Base-by-base conservation (phyloP, 2,329 filamentous ascomycete genomes). In the Myriosclerotinia duriaeana region DNA sequence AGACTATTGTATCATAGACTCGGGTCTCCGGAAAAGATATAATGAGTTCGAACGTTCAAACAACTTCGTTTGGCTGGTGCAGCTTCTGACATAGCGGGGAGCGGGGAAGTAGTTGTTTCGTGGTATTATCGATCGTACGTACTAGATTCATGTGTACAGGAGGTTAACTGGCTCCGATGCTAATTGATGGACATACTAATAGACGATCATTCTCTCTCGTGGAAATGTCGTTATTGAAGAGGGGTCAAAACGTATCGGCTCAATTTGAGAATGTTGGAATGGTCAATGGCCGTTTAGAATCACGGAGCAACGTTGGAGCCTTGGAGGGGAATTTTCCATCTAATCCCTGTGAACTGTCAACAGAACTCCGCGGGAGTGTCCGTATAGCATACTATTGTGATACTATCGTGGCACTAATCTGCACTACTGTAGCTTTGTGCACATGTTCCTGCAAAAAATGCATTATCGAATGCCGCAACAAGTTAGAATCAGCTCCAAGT, bases 361-460 rank as follows among this genome's bases (percentile, higher is more conserved):
- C 42, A 5, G 17, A 30, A 46, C 40, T 58, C 22, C 40, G 46
- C 26, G 17, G 55, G 22, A 44, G 26, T 17, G 40, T 46, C 54
- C 54, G 38, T 44, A 58, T 34, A 15, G 22, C 30, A 38, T 22
- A n/a, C 38, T 30, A 58, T 20, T 5, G 12, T 44, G 22, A 9
- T 44, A 30, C 38, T 58, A 58, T 44, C 22, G 5, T 30, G 17
- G 22, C 15, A 44, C 54, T 26, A 58, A 20, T 58, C 14, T 12
- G n/a, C 40, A 46, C 55, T 58, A 58, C 40, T 59, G 55, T 30
- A 46, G 2, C 17, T 46, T 22, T 46, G 55, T 59, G 55, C 55
- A 59, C 55, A 59, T 59, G 55, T 59, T 59, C 55, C 55, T 59
- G 55, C 55, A 59, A 59, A 46, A 46, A 46, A 34, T 59, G 17